Percentiles rank a stretch among this genome's conserved stretches.
phyloP scores from a whole-genome alignment of 768 basidiomycete genomes.

The Tephrocybe rancida region DNA sequence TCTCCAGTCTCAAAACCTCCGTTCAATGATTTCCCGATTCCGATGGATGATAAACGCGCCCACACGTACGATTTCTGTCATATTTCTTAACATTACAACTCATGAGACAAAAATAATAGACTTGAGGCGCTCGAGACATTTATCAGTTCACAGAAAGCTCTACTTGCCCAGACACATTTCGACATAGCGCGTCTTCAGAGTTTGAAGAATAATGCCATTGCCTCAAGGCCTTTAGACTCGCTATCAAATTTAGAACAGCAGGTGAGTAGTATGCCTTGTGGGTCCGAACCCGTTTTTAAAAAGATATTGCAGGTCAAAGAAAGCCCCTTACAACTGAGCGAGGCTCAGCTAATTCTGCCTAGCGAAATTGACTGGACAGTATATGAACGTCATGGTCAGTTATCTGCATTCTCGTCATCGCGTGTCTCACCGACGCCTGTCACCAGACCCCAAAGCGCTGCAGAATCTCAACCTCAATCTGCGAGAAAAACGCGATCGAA shows the following conservation, averaged over 20 bases:
- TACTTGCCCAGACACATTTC: conserved; percentile 61
- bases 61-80: conserved; percentile 34
- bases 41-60: conserved; percentile 40
- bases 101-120: conserved; percentile 31
- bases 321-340: conserved; percentile 38
- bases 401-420: background rate
- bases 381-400: conserved; percentile 58
- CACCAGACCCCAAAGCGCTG: conserved; percentile 56
- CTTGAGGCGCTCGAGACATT: conserved; percentile 69
- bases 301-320: conserved; percentile 7
- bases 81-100: background rate
- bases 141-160: conserved; percentile 58
- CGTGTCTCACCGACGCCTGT: background rate
- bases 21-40: conserved; percentile 18
- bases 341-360: conserved; percentile 45
- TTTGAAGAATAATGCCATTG: conserved; percentile 41
- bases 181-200: conserved; percentile 61
- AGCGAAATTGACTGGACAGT: conserved; percentile 63
- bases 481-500: conserved; percentile 34
- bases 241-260: conserved; percentile 31
- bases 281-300: background rate
- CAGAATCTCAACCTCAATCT: conserved; percentile 44
- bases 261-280: conserved; percentile 24
- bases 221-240: conserved; percentile 36
- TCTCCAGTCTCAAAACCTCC: background rate